Evolutionary conservation across 352 stramenopile species (phyloP), one percentile per base, ranked within the genome.

Genomic region (Albugo candida): DNA sequence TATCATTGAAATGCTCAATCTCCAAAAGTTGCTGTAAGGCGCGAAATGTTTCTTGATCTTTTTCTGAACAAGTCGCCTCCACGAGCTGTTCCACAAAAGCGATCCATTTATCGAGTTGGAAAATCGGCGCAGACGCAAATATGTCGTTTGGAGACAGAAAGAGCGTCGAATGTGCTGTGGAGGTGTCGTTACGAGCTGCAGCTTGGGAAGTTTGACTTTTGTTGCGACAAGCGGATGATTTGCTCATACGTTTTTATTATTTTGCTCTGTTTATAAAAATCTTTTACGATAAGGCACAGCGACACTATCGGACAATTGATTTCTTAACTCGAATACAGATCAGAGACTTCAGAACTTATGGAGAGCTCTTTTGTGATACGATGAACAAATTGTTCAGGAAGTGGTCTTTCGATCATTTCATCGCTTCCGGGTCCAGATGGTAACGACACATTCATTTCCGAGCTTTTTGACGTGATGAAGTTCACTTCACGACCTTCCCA

Each of bases 301-400:
- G 35, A 42, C 49, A 42, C 42, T 53, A 42, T 24, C 36, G 41
- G n/a, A 34, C 39, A 8, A 16, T n/a, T 41, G 6, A n/a, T 17
- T 6, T 36, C n/a, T 55, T 67, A 91, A 53, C 87, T 70, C 55
- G 67, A 70, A 65, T 97, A 98, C 20, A 98, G 70, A 55, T 97
- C 91, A 59, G 92, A 97, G 31, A 97, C 89, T 47, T 89, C 73
- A 37, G 83, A 96, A 35, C 74, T 81, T 42, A 97, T 65, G 41
- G 60, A 73, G 41, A 87, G 67, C 45, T 94, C 65, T 19, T 61
- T 59, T 55, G 52, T 79, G 56, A 98, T 83, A 55, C 78, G 92
- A 72, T 97, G 91, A 47, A 95, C 72, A 61, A 97, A 98, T 64
- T 98, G 94, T 70, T 98, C 93, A 13, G 93, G 94, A 58, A 98